Base-by-base conservation (phyloP, 2,329 filamentous ascomycete species). In the Alternaria angustiovoidea region DNA sequence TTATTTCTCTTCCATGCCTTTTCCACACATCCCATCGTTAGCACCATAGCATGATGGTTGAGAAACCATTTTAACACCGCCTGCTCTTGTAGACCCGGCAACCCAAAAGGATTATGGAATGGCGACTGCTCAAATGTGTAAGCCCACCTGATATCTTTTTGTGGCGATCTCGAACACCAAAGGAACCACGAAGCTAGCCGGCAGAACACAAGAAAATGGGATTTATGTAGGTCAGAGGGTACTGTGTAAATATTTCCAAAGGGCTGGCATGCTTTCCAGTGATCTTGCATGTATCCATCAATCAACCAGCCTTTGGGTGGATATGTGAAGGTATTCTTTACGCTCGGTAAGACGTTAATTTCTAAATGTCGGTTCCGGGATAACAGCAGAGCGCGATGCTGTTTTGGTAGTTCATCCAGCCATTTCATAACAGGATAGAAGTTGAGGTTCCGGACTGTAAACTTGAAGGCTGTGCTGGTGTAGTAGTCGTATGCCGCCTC, bases 401-500 rank as follows among this genome's bases (percentile, higher is more conserved):
- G 42, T 5, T 59, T 30, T 1, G 67, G 62, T 1, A 75, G 30
- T 6, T 34, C 54, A 0, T 51, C 51, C 2, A 73, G 42, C 70
- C 67, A 75, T n/a, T 30, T 36, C 14, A 42, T 54, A 1, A 69
- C 36, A 2, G 36, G 42, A 0, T 20, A 12, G 61, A 71, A 75
- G n/a, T 67, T 49, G 8, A 73, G 61, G 34, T 68, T 65, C 24
- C 57, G 47, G 2, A 71, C 51, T 4, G 47, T 26, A 54, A 62
- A 68, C 11, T 44, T 57, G 48, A 76, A 75, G 16, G 44, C 30
- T 2, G 64, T 58, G 32, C 30, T 42, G 1, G 63, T 64, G 57
- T 73, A 76, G 60, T 70, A 75, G 16, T 59, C 57, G 38, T 74
- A 73, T 22, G 69, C 68, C 4, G 66, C 68, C 64, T 76, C 74